phyloP scores from a whole-genome alignment of 257 asterid genomes.

The Eucommia ulmoides region DNA sequence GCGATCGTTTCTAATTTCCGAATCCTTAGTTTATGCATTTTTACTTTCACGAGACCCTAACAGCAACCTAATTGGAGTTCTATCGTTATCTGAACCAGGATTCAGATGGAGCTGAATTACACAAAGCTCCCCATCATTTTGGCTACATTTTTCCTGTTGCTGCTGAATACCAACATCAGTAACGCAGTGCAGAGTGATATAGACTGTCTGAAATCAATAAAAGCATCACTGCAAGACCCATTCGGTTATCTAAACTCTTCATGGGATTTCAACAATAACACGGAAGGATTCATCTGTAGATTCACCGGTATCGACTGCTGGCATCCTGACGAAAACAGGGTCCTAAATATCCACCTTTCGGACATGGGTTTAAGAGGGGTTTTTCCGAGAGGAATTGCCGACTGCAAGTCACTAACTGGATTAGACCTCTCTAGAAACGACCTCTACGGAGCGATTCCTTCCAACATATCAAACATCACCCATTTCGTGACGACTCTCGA shows the following conservation, averaged over 20 bases:
- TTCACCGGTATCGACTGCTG: constrained; percentile 67
- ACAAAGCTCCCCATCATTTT: too few species aligned
- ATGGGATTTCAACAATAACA: constrained; percentile 50
- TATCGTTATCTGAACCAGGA: too few species aligned
- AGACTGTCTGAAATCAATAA: constrained; percentile 47
- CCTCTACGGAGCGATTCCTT: too few species aligned
- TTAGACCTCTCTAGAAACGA: constrained; percentile 78
- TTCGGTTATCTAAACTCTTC: constrained; percentile 24
- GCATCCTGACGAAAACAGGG: constrained; percentile 62
- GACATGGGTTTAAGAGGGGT: constrained; percentile 70
- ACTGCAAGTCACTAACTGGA: constrained; percentile 58
- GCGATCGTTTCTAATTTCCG: too few species aligned
- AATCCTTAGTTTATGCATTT: too few species aligned
- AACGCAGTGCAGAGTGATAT: constrained; percentile 36
- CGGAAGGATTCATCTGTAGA: constrained; percentile 52
- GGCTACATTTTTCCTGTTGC: constrained; percentile 30
- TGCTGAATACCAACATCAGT: constrained; percentile 18
- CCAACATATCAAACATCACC: too few species aligned
- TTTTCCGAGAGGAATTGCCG: constrained; percentile 49
- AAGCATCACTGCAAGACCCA: constrained; percentile 45
- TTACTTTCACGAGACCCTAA: too few species aligned
- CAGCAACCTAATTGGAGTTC: too few species aligned
- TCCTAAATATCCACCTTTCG: constrained; percentile 40
- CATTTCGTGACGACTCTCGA: too few species aligned
- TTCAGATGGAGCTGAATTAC: too few species aligned